Evolutionary conservation across 2,329 filamentous ascomycete genomes (phyloP).

Genomic region (Nigrospora osmanthi): DNA sequence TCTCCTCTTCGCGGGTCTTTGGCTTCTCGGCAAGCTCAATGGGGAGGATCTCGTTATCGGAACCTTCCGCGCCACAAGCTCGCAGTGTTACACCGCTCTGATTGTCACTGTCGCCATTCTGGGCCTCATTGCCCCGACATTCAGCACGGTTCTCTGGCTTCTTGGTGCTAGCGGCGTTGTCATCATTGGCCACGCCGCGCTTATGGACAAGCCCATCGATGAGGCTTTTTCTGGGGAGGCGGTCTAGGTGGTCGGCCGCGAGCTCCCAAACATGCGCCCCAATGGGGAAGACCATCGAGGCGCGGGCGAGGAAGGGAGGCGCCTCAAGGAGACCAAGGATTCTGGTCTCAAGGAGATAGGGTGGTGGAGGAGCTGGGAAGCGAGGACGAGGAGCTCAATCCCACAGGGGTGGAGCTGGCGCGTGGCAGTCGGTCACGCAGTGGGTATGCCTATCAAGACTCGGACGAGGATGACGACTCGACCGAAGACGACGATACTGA

Average conservation of each 20-base stretch:
- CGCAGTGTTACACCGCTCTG: slow-evolving; percentile 88
- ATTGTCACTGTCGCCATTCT: slow-evolving; percentile 78
- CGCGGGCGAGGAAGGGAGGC: slow-evolving; percentile 61
- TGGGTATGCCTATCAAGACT: slow-evolving; percentile 25
- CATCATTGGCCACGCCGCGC: slow-evolving; percentile 87
- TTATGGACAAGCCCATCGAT: slow-evolving; percentile 99
- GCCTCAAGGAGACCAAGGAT: slow-evolving; percentile 34
- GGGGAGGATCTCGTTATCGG: slow-evolving; percentile 85
- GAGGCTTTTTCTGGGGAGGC: slow-evolving; percentile 99
- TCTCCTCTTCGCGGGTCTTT: slow-evolving; percentile 80
- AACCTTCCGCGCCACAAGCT: slow-evolving; percentile 73
- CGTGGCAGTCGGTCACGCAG: slow-evolving; percentile 30
- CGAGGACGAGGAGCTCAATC: slow-evolving; percentile 53
- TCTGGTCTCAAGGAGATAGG: slow-evolving; percentile 31
- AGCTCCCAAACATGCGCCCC: slow-evolving; percentile 91
- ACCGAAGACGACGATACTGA: slow-evolving; percentile 41
- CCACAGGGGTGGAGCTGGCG: slow-evolving; percentile 52
- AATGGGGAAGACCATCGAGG: slow-evolving; percentile 99
- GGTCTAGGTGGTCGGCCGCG: slow-evolving; percentile 99
- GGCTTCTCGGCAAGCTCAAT: slow-evolving; percentile 81
- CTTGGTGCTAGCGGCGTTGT: slow-evolving; percentile 91
- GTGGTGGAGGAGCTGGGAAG: slow-evolving; percentile 63
- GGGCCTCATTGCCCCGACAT: slow-evolving; percentile 75
- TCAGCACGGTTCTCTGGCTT: slow-evolving; percentile 85
- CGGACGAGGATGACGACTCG: slow-evolving; percentile 41